A percentile compares a stretch with the other conserved stretches of the same genome.
phyloP scores from a whole-genome alignment of 257 asterid species.

The Henckelia pumila region DNA sequence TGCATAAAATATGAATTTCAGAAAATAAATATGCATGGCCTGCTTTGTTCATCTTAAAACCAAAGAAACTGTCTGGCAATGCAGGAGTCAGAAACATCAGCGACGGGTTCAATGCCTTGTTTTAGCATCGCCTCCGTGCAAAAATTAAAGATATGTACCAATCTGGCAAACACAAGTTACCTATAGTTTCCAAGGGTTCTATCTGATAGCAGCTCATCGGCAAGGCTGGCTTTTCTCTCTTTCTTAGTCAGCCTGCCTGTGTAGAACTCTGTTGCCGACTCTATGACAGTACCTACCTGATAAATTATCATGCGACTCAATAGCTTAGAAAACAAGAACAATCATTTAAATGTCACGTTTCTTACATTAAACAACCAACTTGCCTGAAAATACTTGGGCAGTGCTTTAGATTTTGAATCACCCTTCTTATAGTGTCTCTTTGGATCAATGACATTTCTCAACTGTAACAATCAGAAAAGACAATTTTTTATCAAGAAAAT shows the following conservation, averaged over 20 bases:
- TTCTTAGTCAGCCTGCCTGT: constrained; percentile 77
- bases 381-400: constrained; percentile 94
- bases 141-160: not conserved
- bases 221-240: constrained; percentile 80
- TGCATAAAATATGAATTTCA: constrained; percentile 29
- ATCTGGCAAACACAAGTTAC: constrained; percentile 32
- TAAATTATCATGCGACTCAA: constrained; percentile 21
- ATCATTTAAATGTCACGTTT: not conserved
- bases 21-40: constrained; percentile 6
- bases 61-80: not conserved
- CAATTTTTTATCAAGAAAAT: constrained; percentile 11
- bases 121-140: not conserved
- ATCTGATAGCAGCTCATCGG: constrained; percentile 89
- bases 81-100: not conserved
- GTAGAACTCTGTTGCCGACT: constrained; percentile 69
- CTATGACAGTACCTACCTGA: constrained; percentile 93
- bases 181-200: constrained; percentile 46
- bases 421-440: constrained; percentile 84
- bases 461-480: constrained; percentile 39
- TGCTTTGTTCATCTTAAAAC: constrained; percentile 4
- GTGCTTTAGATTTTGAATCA: constrained; percentile 59
- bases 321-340: not conserved
- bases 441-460: constrained; percentile 77
- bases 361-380: constrained; percentile 26
- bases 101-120: not conserved